A percentile compares a stretch with the other conserved stretches of the same genome.
Conservation (phyloP, 75 land plant species). For the Ceratopteris richardii region DNA sequence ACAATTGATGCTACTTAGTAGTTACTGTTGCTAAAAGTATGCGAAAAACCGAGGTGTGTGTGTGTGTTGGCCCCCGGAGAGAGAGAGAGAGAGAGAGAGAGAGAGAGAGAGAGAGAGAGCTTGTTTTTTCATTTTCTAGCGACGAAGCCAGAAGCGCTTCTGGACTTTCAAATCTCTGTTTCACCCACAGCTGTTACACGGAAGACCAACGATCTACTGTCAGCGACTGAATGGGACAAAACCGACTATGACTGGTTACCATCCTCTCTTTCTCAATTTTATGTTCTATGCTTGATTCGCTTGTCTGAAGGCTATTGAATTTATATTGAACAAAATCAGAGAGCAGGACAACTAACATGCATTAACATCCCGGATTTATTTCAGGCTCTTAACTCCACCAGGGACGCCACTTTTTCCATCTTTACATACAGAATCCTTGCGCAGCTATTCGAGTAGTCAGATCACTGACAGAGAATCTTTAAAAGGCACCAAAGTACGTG, state of each 20-base stretch:
- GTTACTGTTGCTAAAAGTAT: too few species aligned
- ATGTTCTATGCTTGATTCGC: neutral
- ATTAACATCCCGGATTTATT: neutral
- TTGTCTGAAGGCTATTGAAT: neutral
- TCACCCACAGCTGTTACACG: neutral
- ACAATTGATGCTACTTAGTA: too few species aligned
- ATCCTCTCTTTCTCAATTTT: neutral
- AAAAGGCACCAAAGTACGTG: constrained; percentile 38
- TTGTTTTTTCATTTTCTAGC: too few species aligned
- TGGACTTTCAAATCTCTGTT: too few species aligned
- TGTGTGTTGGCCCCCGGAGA: too few species aligned
- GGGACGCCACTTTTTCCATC: constrained; percentile 74
- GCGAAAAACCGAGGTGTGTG: too few species aligned
- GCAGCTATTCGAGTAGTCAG: constrained; percentile 7
- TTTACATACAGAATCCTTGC: constrained; percentile 42
- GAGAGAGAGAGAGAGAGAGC: too few species aligned
- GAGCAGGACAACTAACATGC: neutral
- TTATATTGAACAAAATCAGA: neutral
- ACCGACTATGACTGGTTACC: constrained; percentile 30
- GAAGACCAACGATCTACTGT: constrained; percentile 12
- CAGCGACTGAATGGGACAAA: constrained; percentile 17
- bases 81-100: too few species aligned
- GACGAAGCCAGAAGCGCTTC: too few species aligned
- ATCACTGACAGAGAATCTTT: constrained; percentile 34
- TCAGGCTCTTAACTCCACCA: constrained; percentile 84